phyloP scores from a whole-genome alignment of 768 basidiomycete genomes.

The Asterophora parasitica region DNA sequence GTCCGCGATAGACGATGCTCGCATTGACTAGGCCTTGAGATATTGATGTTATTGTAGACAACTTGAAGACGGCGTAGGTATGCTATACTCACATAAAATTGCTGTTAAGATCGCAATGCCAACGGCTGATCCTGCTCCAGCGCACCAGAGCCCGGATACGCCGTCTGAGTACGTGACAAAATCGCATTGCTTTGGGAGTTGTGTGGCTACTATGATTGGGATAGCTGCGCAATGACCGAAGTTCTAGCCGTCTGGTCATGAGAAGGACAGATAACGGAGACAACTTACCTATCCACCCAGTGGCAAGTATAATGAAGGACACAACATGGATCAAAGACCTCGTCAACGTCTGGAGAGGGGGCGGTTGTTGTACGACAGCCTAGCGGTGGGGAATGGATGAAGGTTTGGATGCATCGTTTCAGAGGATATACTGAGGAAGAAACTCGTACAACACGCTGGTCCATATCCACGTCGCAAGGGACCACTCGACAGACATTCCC shows the following conservation, averaged over 20 bases:
- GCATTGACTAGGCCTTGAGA: too few species aligned
- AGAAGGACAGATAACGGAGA: too few species aligned
- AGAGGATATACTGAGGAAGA: too few species aligned
- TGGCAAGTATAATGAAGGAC: background rate
- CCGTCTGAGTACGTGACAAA: slow-evolving; percentile 5
- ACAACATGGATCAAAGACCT: slow-evolving; percentile 11
- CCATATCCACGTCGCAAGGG: slow-evolving; percentile 3
- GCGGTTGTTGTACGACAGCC: slow-evolving; percentile 11
- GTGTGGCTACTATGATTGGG: slow-evolving; percentile 3
- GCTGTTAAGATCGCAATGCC: background rate
- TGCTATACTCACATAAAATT: background rate
- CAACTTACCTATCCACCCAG: too few species aligned
- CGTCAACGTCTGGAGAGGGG: slow-evolving; percentile 14
- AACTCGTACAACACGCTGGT: slow-evolving; percentile 4
- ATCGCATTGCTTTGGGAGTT: slow-evolving; percentile 8
- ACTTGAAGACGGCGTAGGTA: too few species aligned
- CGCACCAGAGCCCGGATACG: background rate
- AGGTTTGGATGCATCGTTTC: background rate
- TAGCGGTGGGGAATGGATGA: background rate
- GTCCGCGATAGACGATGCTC: too few species aligned
- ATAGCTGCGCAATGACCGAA: background rate
- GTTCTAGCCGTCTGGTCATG: background rate
- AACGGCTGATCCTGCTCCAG: background rate
- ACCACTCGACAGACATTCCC: background rate
- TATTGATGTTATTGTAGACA: too few species aligned